Evolutionary conservation across 2,329 filamentous ascomycete species (phyloP).

Genomic region (Colletotrichum simmondsii): DNA sequence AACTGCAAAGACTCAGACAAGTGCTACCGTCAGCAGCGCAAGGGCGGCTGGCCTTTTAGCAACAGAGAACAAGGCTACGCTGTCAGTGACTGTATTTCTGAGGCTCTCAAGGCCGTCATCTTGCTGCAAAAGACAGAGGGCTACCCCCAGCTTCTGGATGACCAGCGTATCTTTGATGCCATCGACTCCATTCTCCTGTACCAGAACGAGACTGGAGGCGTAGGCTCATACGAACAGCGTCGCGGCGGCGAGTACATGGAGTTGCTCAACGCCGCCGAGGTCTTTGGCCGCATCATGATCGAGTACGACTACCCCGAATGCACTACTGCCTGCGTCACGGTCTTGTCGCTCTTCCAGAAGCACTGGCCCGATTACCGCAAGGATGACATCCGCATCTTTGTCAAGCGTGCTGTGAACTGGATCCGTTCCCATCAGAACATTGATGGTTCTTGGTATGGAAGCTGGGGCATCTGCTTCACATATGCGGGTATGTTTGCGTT

Average conservation of each 20-base stretch:
- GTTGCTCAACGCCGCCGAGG: conserved; percentile 92
- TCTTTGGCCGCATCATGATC: conserved; percentile 97
- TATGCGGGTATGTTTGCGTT: conserved; percentile 97
- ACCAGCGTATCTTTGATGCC: conserved; percentile 84
- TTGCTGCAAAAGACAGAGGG: conserved; percentile 82
- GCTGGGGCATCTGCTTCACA: conserved; percentile 98
- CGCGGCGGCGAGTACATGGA: conserved; percentile 84
- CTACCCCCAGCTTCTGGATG: conserved; percentile 79
- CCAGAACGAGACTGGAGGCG: conserved; percentile 88
- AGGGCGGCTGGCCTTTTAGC: conserved; percentile 97
- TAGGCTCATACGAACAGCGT: conserved; percentile 88
- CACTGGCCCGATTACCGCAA: conserved; percentile 84
- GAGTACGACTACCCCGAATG: conserved; percentile 99
- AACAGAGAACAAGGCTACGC: conserved; percentile 93
- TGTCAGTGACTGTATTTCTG: conserved; percentile 93
- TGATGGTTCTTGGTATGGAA: conserved; percentile 97
- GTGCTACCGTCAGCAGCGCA: conserved; percentile 90
- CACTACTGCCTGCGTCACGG: conserved; percentile 93
- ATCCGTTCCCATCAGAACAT: conserved; percentile 82
- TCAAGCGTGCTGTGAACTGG: conserved; percentile 79
- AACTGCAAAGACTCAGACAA: conserved; percentile 80
- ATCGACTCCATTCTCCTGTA: conserved; percentile 92
- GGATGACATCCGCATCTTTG: conserved; percentile 79
- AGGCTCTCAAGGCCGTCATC: conserved; percentile 88
- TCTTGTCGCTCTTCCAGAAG: conserved; percentile 82